phyloP scores from a whole-genome alignment of 2,329 filamentous ascomycete genomes.

The Penicillium sp. region DNA sequence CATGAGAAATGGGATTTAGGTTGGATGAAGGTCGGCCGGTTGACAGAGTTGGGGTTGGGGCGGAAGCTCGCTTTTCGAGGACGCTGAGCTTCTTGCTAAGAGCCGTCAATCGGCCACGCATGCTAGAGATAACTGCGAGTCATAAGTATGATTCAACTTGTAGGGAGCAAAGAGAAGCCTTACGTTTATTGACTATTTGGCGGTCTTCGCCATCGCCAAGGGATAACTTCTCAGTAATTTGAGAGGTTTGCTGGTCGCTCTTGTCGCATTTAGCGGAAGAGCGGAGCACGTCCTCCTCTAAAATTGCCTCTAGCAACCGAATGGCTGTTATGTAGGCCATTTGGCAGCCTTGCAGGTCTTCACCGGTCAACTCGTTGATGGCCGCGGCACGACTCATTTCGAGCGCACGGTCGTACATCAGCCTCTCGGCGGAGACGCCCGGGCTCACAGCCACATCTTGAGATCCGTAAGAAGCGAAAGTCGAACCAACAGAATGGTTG shows the following conservation, averaged over 20 bases:
- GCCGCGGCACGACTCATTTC: conserved; percentile 96
- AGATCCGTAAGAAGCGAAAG: conserved; percentile 60
- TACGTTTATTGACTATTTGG: conserved; percentile 50
- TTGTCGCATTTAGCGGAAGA: conserved; percentile 22
- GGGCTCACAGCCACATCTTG: conserved; percentile 79
- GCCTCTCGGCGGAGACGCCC: conserved; percentile 88
- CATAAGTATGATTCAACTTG: conserved; percentile 21
- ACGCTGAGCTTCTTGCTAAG: conserved; percentile 50
- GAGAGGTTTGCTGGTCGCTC: conserved; percentile 23
- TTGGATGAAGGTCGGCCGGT: conserved; percentile 32
- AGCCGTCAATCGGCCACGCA: conserved; percentile 47
- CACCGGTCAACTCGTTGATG: conserved; percentile 91
- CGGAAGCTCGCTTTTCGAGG: conserved; percentile 44
- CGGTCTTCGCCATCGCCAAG: conserved; percentile 49
- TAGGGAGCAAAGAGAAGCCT: conserved; percentile 26
- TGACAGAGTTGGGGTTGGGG: conserved; percentile 43
- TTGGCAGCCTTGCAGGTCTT: conserved; percentile 83
- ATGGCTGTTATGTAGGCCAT: conserved; percentile 92
- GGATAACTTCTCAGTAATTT: conserved; percentile 35
- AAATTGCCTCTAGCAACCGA: conserved; percentile 87
- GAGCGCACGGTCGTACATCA: conserved; percentile 96
- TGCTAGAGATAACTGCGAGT: conserved; percentile 47
- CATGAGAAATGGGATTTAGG: conserved; percentile 30
- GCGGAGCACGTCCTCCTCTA: conserved; percentile 71
- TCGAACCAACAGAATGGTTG: conserved; percentile 65